These are phyloP conservation scores for Hymenoscyphus linearis DNA, from an alignment of 2,329 filamentous ascomycete species.

Conservation along the genomic window DNA sequence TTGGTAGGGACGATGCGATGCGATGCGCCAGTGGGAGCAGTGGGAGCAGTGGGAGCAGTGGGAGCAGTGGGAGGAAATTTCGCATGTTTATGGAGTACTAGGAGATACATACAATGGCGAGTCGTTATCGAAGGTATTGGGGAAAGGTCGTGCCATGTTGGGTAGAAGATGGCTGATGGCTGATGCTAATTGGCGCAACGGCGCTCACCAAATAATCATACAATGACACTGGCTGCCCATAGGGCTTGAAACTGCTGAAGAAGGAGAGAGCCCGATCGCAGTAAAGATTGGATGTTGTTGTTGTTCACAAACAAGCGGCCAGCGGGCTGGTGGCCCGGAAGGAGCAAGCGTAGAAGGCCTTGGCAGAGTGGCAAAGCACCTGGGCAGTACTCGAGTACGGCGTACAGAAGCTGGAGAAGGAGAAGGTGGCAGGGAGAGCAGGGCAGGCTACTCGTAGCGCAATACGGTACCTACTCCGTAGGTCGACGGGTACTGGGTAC, in stretches of 20 bases:
- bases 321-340: not conserved
- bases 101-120: constrained; percentile 25
- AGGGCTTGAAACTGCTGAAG: not conserved
- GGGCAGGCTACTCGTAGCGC: not conserved
- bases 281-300: not conserved
- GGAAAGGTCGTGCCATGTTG: constrained; percentile 31
- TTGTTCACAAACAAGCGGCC: not conserved
- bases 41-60: too few relatives aligned
- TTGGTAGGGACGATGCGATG: not conserved
- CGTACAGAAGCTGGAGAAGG: too few relatives aligned
- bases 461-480: too few relatives aligned
- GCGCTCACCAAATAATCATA: not conserved
- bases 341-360: not conserved
- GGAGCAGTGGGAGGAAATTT: constrained; percentile 8
- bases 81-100: not conserved
- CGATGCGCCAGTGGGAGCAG: too few relatives aligned
- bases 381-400: too few relatives aligned
- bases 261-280: not conserved
- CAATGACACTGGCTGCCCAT: not conserved
- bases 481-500: too few relatives aligned
- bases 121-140: constrained; percentile 28
- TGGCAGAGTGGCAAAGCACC: not conserved
- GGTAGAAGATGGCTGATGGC: too few relatives aligned
- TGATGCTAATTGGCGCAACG: constrained; percentile 11
- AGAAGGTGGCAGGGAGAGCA: not conserved